phyloP scores from a whole-genome alignment of 306 rosid genomes.

The Canavalia ensiformis region DNA sequence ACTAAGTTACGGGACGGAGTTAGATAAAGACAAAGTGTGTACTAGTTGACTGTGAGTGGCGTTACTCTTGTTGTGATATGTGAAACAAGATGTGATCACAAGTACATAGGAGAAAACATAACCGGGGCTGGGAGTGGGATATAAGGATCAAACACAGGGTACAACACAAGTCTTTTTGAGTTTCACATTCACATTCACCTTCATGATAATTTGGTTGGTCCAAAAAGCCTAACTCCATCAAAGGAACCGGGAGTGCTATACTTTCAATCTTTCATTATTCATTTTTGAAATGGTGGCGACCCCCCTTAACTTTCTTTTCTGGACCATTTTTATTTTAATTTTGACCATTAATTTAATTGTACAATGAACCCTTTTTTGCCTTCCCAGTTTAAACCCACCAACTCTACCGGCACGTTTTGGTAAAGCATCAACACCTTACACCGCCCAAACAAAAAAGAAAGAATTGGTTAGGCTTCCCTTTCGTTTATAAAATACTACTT shows the following conservation, averaged over 20 bases:
- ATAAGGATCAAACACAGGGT: not conserved
- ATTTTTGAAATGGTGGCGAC: slow-evolving; percentile 44
- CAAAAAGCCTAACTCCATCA: slow-evolving; percentile 48
- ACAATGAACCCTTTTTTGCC: not conserved
- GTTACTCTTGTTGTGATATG: slow-evolving; percentile 25
- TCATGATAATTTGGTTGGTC: slow-evolving; percentile 60
- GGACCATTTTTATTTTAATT: not conserved
- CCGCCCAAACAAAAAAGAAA: not conserved
- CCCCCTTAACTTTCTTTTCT: not conserved
- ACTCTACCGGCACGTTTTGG: slow-evolving; percentile 44
- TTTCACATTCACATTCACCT: not conserved
- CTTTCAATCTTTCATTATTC: slow-evolving; percentile 52
- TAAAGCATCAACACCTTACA: slow-evolving; percentile 42
- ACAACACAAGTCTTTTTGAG: too few species aligned
- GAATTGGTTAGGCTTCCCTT: slow-evolving; percentile 46
- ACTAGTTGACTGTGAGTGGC: not conserved
- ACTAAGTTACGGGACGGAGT: not conserved
- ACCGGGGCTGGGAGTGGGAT: not conserved
- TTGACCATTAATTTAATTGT: slow-evolving; percentile 3
- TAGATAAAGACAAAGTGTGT: not conserved
- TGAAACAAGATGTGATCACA: slow-evolving; percentile 28
- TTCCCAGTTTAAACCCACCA: slow-evolving; percentile 17
- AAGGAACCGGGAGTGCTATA: slow-evolving; percentile 52
- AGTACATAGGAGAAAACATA: not conserved
- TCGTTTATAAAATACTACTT: not conserved